Percentiles rank a stretch among this genome's conserved stretches.
Conservation (phyloP, 768 basidiomycete species). For the Boletellus ananas region DNA sequence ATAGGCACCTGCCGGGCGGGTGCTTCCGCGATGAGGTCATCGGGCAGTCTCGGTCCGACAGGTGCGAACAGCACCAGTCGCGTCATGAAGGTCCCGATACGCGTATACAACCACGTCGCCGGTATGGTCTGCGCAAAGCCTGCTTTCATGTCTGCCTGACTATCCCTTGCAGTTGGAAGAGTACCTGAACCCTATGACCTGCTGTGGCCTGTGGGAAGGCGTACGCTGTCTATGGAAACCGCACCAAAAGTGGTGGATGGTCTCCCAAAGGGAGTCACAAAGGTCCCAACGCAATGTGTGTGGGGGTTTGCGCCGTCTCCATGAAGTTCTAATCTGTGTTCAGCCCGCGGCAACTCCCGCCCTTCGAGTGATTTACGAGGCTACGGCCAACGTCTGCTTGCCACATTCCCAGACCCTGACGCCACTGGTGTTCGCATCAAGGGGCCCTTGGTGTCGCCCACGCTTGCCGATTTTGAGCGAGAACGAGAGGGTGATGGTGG, state of each 20-base stretch:
- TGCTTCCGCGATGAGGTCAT: conserved; percentile 24
- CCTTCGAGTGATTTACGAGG: conserved; percentile 46
- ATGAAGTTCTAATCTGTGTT: conserved; percentile 3
- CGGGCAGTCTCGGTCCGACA: conserved; percentile 31
- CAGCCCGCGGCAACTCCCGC: conserved; percentile 13
- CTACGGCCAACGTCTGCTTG: conserved; percentile 52
- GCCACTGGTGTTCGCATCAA: conserved; percentile 25
- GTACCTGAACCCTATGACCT: conserved; percentile 72
- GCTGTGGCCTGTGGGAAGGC: conserved; percentile 66
- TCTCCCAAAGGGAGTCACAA: conserved; percentile 2
- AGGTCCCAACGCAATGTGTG: conserved; percentile 14
- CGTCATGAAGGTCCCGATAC: conserved; percentile 88
- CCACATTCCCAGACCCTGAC: conserved; percentile 38
- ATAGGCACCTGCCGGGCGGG: conserved; percentile 79
- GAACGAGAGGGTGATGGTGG: conserved; percentile 43
- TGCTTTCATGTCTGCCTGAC: conserved; percentile 2
- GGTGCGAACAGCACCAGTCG: conserved; percentile 56
- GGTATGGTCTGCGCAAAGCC: conserved; percentile 42
- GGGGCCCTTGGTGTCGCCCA: conserved; percentile 23
- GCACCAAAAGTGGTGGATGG: conserved; percentile 26
- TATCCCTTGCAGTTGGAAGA: conserved; percentile 42
- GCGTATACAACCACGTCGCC: conserved; percentile 84
- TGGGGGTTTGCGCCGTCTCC: neutral
- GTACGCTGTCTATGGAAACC: conserved; percentile 30
- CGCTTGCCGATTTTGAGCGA: conserved; percentile 24